Evolutionary conservation across 768 basidiomycete genomes (phyloP), one percentile per base, ranked within the genome.

Genomic region (Phylloporus rhodoxanthus): DNA sequence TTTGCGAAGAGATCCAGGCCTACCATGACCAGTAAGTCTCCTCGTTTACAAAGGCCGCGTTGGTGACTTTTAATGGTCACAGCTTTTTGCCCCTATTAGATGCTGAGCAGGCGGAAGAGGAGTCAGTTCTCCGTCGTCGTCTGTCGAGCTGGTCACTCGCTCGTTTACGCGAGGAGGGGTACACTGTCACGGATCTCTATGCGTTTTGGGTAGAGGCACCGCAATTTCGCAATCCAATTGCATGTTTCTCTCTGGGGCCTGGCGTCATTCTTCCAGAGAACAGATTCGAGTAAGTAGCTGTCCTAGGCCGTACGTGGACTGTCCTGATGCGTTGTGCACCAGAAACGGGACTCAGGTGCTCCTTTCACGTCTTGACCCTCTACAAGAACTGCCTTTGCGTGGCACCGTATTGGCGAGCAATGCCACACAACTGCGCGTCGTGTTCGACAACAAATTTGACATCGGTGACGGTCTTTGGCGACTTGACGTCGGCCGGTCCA

Each of bases 321-420:
- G n/a, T 48, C 42, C 44, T 40, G 14, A 46, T 43, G 51, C 15
- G 37, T 29, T 28, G 20, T 48, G 19, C 14, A n/a, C 23, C 45
- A 91, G 89, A 52, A 80, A 78, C 43, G 89, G 90, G 4, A 79
- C 79, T 0, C 80, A 82, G 51, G 75, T 91, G 1, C 67, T 90
- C 4, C 64, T 90, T 17, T 85, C 78, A 4, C 78, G 75, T 9
- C 46, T 75, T 8, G 79, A 88, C 58, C 90, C 88, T 1, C 65
- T 85, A 5, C 64, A 68, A 49, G 81, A 87, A 43, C 56, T 65
- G 2, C 75, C 80, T 11, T 56, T 74, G 6, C 72, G 73, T 15
- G 89, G 85, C 0, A 75, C 76, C 10, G 74, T 87, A 19, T 62
- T 85, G 19, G 69, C 75, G 4, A 61, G 65, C 39, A 74, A 74